phyloP scores from a whole-genome alignment of 1,139 yeast species.

The Yamadazyma trypodendri region DNA sequence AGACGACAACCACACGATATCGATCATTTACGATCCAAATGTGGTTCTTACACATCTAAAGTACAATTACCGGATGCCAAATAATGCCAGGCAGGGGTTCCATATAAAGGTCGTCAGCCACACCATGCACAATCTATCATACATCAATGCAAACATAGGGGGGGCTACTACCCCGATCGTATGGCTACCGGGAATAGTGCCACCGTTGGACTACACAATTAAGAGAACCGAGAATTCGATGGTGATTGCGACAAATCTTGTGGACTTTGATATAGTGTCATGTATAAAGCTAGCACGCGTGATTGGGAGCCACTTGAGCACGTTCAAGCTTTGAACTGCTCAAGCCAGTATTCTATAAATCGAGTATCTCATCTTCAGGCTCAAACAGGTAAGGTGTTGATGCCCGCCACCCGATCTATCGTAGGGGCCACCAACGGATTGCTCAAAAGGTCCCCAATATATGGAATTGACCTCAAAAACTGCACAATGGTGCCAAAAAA shows the following conservation, averaged over 20 bases:
- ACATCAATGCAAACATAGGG: not conserved
- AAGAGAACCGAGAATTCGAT: not conserved
- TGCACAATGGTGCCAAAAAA: constrained; percentile 89
- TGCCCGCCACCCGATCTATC: constrained; percentile 46
- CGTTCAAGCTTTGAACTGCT: not conserved
- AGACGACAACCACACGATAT: not conserved
- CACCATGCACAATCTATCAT: constrained; percentile 1
- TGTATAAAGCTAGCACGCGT: constrained; percentile 2
- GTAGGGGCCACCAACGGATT: constrained; percentile 83
- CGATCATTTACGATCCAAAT: constrained; percentile 5
- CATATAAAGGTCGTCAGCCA: constrained; percentile 1
- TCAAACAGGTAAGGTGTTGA: constrained; percentile 44
- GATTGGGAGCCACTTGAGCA: not conserved
- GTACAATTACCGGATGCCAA: constrained; percentile 1
- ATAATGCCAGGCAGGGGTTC: not conserved
- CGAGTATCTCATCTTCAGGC: not conserved
- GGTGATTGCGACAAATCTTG: constrained; percentile 5
- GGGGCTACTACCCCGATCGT: not conserved
- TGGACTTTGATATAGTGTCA: constrained; percentile 4
- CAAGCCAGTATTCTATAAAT: too few species aligned
- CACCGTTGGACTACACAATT: not conserved
- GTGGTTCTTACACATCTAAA: constrained; percentile 1
- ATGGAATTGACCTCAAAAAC: constrained; percentile 82
- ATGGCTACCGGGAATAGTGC: constrained; percentile 4
- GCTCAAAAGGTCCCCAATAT: constrained; percentile 82